Conservation (phyloP, 768 basidiomycete species). For the Russula sp. region DNA sequence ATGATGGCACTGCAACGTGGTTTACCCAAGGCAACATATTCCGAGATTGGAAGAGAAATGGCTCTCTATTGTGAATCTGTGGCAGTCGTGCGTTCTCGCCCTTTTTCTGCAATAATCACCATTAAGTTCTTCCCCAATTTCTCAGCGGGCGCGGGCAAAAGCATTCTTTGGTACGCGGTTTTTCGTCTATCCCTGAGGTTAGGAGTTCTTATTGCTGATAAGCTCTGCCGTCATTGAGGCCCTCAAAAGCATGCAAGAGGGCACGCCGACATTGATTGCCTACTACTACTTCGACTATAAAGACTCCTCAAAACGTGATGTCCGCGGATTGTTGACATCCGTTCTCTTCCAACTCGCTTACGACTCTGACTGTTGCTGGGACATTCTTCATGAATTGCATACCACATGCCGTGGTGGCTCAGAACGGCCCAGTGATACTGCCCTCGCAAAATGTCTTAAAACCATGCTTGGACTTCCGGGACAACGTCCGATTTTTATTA, state of each 20-base stretch:
- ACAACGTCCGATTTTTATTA: neutral
- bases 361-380: too few species aligned
- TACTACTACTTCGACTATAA: conserved; percentile 4
- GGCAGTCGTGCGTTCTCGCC: neutral
- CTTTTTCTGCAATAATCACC: too few species aligned
- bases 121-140: neutral
- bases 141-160: conserved; percentile 5
- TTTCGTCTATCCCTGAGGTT: too few species aligned
- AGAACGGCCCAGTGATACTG: too few species aligned
- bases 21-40: neutral
- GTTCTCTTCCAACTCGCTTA: too few species aligned
- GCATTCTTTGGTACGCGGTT: neutral
- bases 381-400: too few species aligned
- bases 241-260: neutral
- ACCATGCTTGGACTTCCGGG: neutral
- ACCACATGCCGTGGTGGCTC: too few species aligned
- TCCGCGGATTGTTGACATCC: neutral
- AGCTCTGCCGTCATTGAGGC: neutral
- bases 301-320: neutral
- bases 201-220: neutral
- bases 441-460: too few species aligned
- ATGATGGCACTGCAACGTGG: neutral
- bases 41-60: neutral
- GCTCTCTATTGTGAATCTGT: neutral
- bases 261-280: neutral